Percentiles rank a stretch among this genome's conserved stretches.
Evolutionary conservation across 2,329 filamentous ascomycete genomes (phyloP).

Genomic region (Emericellopsis cladophorae): DNA sequence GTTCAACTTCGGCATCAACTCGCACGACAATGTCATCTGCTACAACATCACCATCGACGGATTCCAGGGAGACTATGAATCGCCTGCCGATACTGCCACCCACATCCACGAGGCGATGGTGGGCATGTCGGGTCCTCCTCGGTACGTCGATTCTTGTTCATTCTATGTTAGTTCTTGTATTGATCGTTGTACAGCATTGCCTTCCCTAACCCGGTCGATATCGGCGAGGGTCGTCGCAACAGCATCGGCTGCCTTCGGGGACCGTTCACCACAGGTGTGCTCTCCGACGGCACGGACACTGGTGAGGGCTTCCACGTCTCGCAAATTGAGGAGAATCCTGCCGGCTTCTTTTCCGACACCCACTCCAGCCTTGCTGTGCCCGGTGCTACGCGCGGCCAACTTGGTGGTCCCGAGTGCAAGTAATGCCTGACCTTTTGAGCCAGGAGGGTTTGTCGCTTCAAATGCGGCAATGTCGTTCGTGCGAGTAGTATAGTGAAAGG

Average conservation of each 20-base stretch:
- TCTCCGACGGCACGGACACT: constrained; percentile 14
- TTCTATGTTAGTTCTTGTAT: neutral
- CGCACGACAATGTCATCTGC: constrained; percentile 26
- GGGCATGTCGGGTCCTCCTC: constrained; percentile 34
- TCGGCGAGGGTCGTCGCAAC: constrained; percentile 19
- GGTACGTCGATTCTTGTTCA: constrained; percentile 11
- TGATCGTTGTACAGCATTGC: constrained; percentile 19
- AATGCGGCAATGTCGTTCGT: too few relatives aligned
- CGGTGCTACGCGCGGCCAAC: constrained; percentile 39
- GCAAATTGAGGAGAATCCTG: constrained; percentile 36
- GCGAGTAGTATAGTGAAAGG: too few relatives aligned
- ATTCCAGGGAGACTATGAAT: constrained; percentile 36
- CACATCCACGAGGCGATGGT: constrained; percentile 38
- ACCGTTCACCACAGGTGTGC: constrained; percentile 20
- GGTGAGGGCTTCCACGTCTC: constrained; percentile 30
- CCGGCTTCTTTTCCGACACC: constrained; percentile 37
- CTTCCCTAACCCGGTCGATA: constrained; percentile 30
- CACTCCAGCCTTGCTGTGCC: constrained; percentile 34
- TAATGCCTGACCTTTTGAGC: neutral
- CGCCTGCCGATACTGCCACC: constrained; percentile 36
- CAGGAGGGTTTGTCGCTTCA: too few relatives aligned
- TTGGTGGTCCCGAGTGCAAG: constrained; percentile 8
- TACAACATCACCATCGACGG: constrained; percentile 36
- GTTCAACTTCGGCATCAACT: constrained; percentile 41
- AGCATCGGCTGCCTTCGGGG: constrained; percentile 27